Evolutionary conservation across 768 basidiomycete species (phyloP).

Genomic region (Trametes sanguinea): DNA sequence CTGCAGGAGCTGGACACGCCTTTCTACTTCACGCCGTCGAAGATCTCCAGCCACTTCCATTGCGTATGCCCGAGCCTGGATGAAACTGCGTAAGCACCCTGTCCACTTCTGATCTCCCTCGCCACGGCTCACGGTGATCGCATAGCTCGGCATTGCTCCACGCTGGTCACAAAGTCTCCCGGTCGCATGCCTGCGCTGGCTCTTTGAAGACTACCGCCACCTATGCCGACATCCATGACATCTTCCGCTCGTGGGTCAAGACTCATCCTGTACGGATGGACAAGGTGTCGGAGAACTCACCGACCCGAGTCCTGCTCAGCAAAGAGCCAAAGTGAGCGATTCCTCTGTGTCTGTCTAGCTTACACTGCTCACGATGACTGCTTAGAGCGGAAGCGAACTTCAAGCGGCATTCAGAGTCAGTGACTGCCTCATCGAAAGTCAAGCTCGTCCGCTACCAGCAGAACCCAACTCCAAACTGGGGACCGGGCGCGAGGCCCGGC

Average conservation of each 20-base stretch:
- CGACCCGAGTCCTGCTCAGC: constrained; percentile 64
- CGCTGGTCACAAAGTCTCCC: constrained; percentile 80
- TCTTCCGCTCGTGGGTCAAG: constrained; percentile 86
- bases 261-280: constrained; percentile 79
- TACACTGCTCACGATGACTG: not conserved
- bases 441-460: constrained; percentile 88
- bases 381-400: constrained; percentile 71
- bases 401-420: constrained; percentile 65
- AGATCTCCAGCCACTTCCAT: constrained; percentile 80
- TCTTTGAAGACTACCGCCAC: constrained; percentile 90
- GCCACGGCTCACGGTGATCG: not conserved
- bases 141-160: constrained; percentile 86
- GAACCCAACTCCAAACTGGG: constrained; percentile 93
- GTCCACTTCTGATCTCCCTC: not conserved
- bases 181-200: constrained; percentile 88
- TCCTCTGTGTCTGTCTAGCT: not conserved
- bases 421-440: constrained; percentile 59
- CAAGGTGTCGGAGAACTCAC: constrained; percentile 76
- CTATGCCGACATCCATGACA: constrained; percentile 69
- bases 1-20: constrained; percentile 72
- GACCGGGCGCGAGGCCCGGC: constrained; percentile 70
- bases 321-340: constrained; percentile 64
- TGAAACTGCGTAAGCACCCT: constrained; percentile 65
- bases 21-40: constrained; percentile 88
- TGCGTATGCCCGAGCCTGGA: constrained; percentile 74